Evolutionary conservation across 2,329 filamentous ascomycete genomes (phyloP), one percentile per base, ranked within the genome.

Genomic region (Ramularia collo-cygni): DNA sequence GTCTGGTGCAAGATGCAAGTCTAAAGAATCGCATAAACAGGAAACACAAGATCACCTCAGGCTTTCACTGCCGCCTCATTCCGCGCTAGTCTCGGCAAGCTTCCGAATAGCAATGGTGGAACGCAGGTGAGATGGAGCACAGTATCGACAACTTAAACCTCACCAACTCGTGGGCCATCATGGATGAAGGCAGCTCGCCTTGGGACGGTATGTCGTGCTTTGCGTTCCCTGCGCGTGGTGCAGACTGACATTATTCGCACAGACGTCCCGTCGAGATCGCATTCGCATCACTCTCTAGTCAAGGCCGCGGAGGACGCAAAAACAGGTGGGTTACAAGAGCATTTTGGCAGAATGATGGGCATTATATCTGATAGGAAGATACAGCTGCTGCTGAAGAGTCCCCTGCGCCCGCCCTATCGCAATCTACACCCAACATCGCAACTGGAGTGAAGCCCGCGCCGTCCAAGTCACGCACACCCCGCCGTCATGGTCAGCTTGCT

Each of bases 401-500:
- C 4, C 31, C 38, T 36, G 21, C 39, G 38, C 33, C 49, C 35
- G 17, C 49, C 27, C 34, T 44, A 33, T 37, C 43, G 18, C 42
- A 47, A 33, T 49, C 52, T 4, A 47, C 49, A 9, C 42, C 50
- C 4, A 47, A 49, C 40, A 43, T 52, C 44, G 43, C 49, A 27
- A 41, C 54, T 5, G 47, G 50, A 31, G 44, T 47, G 14, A 56
- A 54, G 40, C 49, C 55, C 8, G 52, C 54, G 14, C 55, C 56
- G 7, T 52, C 53, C 40, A 61, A 61, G 46, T 69, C 72, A 12
- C 67, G 75, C 48, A 65, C 65, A n/a, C 66, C 69, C 39, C 71
- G 75, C 45, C 75, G 76, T 57, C 70, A 87, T 57, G 80, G 81
- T 52, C 81, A 81, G 43, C 83, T 88, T 61, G 76, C 83, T 15